Conservation (phyloP, 2,329 filamentous ascomycete species). For the Fusarium gaditjirri region DNA sequence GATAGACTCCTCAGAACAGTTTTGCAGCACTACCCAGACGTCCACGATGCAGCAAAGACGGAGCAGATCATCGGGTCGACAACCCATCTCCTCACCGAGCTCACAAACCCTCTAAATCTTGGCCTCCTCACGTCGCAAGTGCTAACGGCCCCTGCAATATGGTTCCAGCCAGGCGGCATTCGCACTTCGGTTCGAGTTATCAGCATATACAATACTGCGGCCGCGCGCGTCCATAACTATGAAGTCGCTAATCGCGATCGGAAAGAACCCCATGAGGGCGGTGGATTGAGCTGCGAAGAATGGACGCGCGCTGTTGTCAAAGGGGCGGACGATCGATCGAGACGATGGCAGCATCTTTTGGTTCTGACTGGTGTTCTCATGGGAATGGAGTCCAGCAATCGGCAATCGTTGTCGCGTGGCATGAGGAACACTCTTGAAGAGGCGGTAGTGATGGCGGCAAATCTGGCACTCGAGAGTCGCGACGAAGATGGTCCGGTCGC, state of each 20-base stretch:
- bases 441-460: slow-evolving; percentile 78
- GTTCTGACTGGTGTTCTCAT: slow-evolving; percentile 81
- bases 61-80: slow-evolving; percentile 73
- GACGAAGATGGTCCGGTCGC: slow-evolving; percentile 55
- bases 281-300: slow-evolving; percentile 59
- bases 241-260: slow-evolving; percentile 54
- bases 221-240: slow-evolving; percentile 62
- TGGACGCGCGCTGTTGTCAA: slow-evolving; percentile 68
- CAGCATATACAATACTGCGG: slow-evolving; percentile 77
- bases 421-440: slow-evolving; percentile 76
- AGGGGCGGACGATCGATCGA: slow-evolving; percentile 67
- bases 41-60: slow-evolving; percentile 61
- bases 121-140: slow-evolving; percentile 78
- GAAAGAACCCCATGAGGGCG: slow-evolving; percentile 49
- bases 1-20: slow-evolving; percentile 75
- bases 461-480: slow-evolving; percentile 73
- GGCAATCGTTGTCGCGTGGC: slow-evolving; percentile 69
- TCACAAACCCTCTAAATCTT: slow-evolving; percentile 80
- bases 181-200: slow-evolving; percentile 73
- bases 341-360: slow-evolving; percentile 85
- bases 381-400: slow-evolving; percentile 74
- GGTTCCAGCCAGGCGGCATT: slow-evolving; percentile 69
- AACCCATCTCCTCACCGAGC: slow-evolving; percentile 72
- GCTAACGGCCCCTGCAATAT: slow-evolving; percentile 76
- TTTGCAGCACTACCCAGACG: slow-evolving; percentile 67